Evolutionary conservation across 2,329 filamentous ascomycete species (phyloP).

Genomic region (Arthrobotrys pseudoclavata): DNA sequence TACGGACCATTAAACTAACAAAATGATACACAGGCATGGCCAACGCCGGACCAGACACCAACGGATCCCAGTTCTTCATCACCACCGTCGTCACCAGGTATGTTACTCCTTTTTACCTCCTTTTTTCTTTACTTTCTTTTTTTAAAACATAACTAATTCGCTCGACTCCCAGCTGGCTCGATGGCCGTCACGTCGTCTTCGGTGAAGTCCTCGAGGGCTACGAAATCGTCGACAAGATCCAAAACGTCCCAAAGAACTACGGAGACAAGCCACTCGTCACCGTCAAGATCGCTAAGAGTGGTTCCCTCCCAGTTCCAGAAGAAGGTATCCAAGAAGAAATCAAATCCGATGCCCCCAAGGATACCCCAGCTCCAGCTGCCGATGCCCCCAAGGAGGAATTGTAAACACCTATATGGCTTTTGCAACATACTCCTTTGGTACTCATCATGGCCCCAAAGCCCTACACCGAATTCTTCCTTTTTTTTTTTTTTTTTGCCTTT

Average conservation of each 20-base stretch:
- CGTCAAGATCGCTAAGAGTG: constrained; percentile 85
- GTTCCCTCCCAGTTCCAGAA: constrained; percentile 83
- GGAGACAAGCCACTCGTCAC: constrained; percentile 78
- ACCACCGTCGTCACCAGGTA: constrained; percentile 81
- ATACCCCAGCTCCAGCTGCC: constrained; percentile 72
- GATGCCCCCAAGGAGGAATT: constrained; percentile 44
- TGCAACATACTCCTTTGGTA: neutral
- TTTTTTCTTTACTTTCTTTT: neutral
- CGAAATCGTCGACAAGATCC: constrained; percentile 82
- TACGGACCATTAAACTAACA: neutral
- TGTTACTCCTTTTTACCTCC: too few relatives aligned
- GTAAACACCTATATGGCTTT: constrained; percentile 17
- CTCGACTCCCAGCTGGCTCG: constrained; percentile 76
- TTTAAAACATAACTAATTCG: constrained; percentile 44
- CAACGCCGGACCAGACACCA: constrained; percentile 86
- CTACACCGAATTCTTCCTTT: constrained; percentile 19
- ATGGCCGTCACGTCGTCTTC: constrained; percentile 88
- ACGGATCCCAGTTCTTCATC: constrained; percentile 92
- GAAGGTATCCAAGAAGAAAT: constrained; percentile 96
- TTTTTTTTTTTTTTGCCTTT: too few relatives aligned
- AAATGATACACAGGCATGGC: constrained; percentile 75
- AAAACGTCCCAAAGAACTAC: constrained; percentile 76
- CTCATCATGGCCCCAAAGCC: neutral
- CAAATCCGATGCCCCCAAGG: constrained; percentile 69
- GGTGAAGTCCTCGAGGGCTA: constrained; percentile 90